These are phyloP conservation scores for Fusarium pseudoanthophilum DNA, from an alignment of 2,329 filamentous ascomycete genomes.

Conservation along the genomic window DNA sequence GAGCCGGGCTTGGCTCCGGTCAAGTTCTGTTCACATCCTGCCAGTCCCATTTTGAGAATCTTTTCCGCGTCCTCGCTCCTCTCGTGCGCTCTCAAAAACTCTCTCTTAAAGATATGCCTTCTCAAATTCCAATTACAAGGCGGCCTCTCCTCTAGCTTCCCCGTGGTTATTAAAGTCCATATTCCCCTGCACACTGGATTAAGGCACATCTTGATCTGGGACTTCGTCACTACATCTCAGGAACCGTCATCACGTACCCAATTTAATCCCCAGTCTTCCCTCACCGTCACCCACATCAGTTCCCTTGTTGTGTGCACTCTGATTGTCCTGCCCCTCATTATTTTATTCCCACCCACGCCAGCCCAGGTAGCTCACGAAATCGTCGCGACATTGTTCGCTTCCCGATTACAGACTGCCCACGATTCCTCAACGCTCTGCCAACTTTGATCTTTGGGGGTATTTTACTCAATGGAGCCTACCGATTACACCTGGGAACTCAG, in stretches of 20 bases:
- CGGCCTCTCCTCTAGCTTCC: conserved; percentile 36
- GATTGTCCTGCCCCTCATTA: conserved; percentile 31
- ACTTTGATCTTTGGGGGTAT: conserved; percentile 8
- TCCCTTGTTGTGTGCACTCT: conserved; percentile 33
- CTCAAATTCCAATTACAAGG: conserved; percentile 33
- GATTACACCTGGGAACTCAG: conserved; percentile 23
- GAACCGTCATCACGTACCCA: conserved; percentile 33
- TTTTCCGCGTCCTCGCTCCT: conserved; percentile 43
- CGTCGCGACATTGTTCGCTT: conserved; percentile 23
- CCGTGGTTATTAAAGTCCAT: conserved; percentile 28
- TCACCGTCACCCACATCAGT: conserved; percentile 25
- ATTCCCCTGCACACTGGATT: conserved; percentile 21
- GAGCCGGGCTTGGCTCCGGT: conserved; percentile 47
- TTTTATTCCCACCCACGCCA: conserved; percentile 33
- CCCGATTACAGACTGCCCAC: conserved; percentile 12
- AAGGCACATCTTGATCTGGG: conserved; percentile 21
- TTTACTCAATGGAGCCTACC: conserved; percentile 40
- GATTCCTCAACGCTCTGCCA: conserved; percentile 28
- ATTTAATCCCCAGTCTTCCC: conserved; percentile 33
- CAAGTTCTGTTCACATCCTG: conserved; percentile 45
- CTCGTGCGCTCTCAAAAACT: conserved; percentile 41
- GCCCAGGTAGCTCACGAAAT: conserved; percentile 21
- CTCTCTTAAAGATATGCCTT: conserved; percentile 41
- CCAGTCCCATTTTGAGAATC: conserved; percentile 46
- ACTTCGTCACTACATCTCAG: conserved; percentile 18